Percentiles rank a stretch among this genome's conserved stretches.
phyloP scores from a whole-genome alignment of 176 grass and related monocot genomes.

The Aegilops sharonensis region DNA sequence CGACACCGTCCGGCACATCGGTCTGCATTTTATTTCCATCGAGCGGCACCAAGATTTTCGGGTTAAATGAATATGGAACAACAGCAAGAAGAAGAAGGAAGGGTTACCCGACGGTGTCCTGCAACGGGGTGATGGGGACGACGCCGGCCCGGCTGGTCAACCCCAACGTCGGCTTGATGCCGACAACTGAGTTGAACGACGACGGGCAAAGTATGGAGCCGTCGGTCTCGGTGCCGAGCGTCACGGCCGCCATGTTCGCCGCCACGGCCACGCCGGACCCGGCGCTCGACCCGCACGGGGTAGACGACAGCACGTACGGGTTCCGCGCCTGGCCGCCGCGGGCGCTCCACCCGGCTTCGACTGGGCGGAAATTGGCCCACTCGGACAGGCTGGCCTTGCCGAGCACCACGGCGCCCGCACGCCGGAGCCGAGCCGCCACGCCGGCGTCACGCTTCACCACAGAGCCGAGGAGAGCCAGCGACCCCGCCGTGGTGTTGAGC shows the following conservation, averaged over 20 bases:
- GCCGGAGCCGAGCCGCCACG: constrained; percentile 43
- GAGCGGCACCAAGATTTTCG: no score
- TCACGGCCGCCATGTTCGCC: constrained; percentile 51
- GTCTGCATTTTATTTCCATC: no score
- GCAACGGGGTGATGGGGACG: constrained; percentile 35
- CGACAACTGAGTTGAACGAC: constrained; percentile 41
- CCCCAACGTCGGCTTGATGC: constrained; percentile 53
- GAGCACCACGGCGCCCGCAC: constrained; percentile 49
- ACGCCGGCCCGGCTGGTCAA: constrained; percentile 52
- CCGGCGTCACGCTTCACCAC: constrained; percentile 48
- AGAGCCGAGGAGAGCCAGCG: constrained; percentile 61
- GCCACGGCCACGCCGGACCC: constrained; percentile 54
- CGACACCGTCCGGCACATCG: no score
- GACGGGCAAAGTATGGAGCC: constrained; percentile 58
- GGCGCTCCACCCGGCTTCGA: constrained; percentile 41
- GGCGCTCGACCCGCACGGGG: constrained; percentile 36
- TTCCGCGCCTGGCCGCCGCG: constrained; percentile 55
- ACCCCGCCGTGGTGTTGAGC: constrained; percentile 68
- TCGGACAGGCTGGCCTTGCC: constrained; percentile 64
- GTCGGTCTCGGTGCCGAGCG: constrained; percentile 56
- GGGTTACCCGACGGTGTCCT: constrained; percentile 51
- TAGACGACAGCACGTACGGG: constrained; percentile 36
- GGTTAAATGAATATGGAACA: no score
- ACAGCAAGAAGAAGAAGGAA: not conserved
- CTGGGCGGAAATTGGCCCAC: constrained; percentile 48